Evolutionary conservation across 1,139 yeast species (phyloP).

Genomic region (Candida glucosophila): DNA sequence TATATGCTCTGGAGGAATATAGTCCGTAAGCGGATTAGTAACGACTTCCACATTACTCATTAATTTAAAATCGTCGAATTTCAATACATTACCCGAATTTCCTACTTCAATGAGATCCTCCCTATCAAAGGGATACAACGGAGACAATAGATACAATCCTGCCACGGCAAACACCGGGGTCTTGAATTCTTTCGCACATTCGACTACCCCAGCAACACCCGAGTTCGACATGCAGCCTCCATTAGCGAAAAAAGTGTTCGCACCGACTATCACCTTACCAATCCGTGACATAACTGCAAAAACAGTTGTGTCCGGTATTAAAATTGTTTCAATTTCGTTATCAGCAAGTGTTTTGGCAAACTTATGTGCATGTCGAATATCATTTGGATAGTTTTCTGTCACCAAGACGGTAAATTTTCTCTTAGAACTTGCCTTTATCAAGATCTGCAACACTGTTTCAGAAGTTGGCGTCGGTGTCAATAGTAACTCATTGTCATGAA

Average conservation of each 20-base stretch:
- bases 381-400: constrained; percentile 90
- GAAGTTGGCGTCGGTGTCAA: constrained; percentile 93
- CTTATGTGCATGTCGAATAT: constrained; percentile 61
- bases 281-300: constrained; percentile 97
- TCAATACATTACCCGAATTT: constrained; percentile 76
- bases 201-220: constrained; percentile 90
- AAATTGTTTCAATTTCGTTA: constrained; percentile 81
- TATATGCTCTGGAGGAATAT: constrained; percentile 87
- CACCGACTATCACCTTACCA: constrained; percentile 90
- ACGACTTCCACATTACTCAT: constrained; percentile 70
- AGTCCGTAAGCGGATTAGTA: constrained; percentile 86
- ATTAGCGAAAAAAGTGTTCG: constrained; percentile 87
- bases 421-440: constrained; percentile 80
- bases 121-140: constrained; percentile 86
- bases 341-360: constrained; percentile 76
- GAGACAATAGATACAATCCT: constrained; percentile 87
- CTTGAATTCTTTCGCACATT: constrained; percentile 88
- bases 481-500: constrained; percentile 88
- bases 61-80: constrained; percentile 55
- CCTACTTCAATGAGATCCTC: constrained; percentile 90
- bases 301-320: constrained; percentile 88
- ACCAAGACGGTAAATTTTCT: constrained; percentile 89
- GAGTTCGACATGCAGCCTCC: constrained; percentile 90
- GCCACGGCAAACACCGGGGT: constrained; percentile 96
- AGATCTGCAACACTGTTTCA: constrained; percentile 77